Conservation (phyloP, 1,284 basidiomycete genomes). For the Dichomitus squalens region DNA sequence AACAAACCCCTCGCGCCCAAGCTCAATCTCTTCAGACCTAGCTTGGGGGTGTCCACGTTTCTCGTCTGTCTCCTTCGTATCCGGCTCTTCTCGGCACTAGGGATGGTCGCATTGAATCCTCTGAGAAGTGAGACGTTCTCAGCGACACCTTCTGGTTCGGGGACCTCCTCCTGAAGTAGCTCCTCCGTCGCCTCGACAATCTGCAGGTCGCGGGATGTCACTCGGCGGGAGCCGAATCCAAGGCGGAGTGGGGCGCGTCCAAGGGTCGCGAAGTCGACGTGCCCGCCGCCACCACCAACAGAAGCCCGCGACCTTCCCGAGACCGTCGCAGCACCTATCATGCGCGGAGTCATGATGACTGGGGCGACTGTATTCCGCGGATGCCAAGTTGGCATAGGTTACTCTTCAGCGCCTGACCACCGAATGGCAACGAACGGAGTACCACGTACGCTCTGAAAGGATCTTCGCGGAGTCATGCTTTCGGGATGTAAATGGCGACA, state of each 20-base stretch:
- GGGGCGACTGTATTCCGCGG: slow-evolving; percentile 69
- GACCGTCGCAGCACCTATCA: slow-evolving; percentile 70
- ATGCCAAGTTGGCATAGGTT: slow-evolving; percentile 15
- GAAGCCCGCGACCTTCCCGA: slow-evolving; percentile 53
- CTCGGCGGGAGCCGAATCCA: slow-evolving; percentile 61
- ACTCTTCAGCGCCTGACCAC: slow-evolving; percentile 8
- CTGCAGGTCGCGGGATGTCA: slow-evolving; percentile 82
- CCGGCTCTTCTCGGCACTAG: slow-evolving; percentile 80
- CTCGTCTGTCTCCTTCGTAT: slow-evolving; percentile 76
- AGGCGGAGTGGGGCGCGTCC: slow-evolving; percentile 74
- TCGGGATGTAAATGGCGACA: slow-evolving; percentile 67
- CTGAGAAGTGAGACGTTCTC: slow-evolving; percentile 76
- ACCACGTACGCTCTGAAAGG: slow-evolving; percentile 66
- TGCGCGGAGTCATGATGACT: slow-evolving; percentile 85
- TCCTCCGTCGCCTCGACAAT: slow-evolving; percentile 83
- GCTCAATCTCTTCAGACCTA: slow-evolving; percentile 80
- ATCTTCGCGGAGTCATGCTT: slow-evolving; percentile 71
- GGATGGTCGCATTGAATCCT: slow-evolving; percentile 92
- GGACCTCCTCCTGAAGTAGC: slow-evolving; percentile 72
- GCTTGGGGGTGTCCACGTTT: slow-evolving; percentile 75
- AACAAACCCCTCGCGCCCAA: slow-evolving; percentile 78
- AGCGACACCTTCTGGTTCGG: slow-evolving; percentile 64
- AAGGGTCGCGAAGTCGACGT: slow-evolving; percentile 70
- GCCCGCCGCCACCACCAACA: slow-evolving; percentile 40
- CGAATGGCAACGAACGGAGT: neutral